Base-by-base conservation (phyloP, 1,284 basidiomycete species). In the Sporisorium exsertum region DNA sequence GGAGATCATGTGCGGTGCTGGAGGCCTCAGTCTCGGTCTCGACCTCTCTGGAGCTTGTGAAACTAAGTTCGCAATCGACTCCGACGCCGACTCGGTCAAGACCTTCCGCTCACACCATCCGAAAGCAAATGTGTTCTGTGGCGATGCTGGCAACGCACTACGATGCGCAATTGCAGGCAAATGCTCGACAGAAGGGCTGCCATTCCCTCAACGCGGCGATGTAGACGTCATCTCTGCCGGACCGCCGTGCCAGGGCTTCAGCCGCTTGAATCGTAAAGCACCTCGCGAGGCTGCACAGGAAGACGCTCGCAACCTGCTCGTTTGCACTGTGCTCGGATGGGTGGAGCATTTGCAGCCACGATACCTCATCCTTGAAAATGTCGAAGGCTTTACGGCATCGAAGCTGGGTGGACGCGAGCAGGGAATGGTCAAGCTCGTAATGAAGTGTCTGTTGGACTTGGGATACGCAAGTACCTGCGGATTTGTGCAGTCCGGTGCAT, bases 161-260 rank as follows among this genome's bases (percentile, higher is more conserved):
- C 32, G 20, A 15, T 56, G 50, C 5, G 72, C 72, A 4, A 20
- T 59, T 1, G 9, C 33, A 5, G 49, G 58, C 0, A 43, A 32
- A 12, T n/a, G 24, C 12, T 60, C 58, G 2, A 12, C 27, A 5
- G 47, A 61, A 4, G 62, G 61, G 0, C 4, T 53, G 2, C 8
- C 13, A 3, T 58, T 61, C 4, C 73, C 73, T 2, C 40, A 32
- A 20, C 62, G 42, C 1, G 73, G 65, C 24, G 29, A 77, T 3
- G 54, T 77, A 15, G 73, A 77, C 24, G 15, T 77, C 0, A 63
- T 77, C 20, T 33, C 52, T 1, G 69, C 64, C 1, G 73, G 73
- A 2, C 73, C 73, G 3, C 73, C 73, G 1, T 77, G 73, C 29
- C 73, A 77, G 22, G 73, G 73, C 0, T 68, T 72, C 45, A 72